Evolutionary conservation across 768 basidiomycete genomes (phyloP), one percentile per base, ranked within the genome.

Genomic region (Erythrobasidium yunnanense): DNA sequence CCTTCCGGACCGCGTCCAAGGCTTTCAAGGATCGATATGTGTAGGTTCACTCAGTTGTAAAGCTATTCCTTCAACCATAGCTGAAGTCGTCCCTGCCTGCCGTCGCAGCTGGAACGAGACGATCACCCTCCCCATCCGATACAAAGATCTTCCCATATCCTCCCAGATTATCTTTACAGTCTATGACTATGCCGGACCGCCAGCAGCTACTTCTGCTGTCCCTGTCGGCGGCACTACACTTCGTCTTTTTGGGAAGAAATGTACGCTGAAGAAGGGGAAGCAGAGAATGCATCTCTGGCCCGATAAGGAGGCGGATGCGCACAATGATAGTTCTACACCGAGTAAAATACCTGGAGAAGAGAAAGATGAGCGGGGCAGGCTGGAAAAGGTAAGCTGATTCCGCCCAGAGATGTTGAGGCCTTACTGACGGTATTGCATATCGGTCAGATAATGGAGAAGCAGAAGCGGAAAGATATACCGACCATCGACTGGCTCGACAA

Each of bases 401-500:
- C 15, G 20, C 13, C 46, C 55, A 13, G 8, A 4, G 11, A 0
- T n/a, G 35, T 27, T 25, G 27, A 15, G 46, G 4, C 20, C 47
- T 33, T 23, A 4, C 7, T 32, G 6, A 22, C 20, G 1, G 17
- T 8, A 3, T 27, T 2, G 1, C 42, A 29, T 32, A 29, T 15
- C 33, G 4, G 34, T n/a, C 33, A 76, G 74, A 69, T 77, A 20
- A 87, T 99, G 57, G 95, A 96, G 80, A 95, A 95, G 76, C 91
- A 92, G 71, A 91, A 96, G 72, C 81, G 90, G 18, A 91, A 91
- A 0, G 95, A 97, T 75, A 80, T 99, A 30, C 83, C 87, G 1
- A 90, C 91, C 76, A 86, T 89, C 1, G 95, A 97, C 65, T 99
- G 95, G 95, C 78, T 97, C 5, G 92, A 97, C 74, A 86, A 87